Base-by-base conservation (phyloP, 73 alveolate species). In the Stentor roeselii region DNA sequence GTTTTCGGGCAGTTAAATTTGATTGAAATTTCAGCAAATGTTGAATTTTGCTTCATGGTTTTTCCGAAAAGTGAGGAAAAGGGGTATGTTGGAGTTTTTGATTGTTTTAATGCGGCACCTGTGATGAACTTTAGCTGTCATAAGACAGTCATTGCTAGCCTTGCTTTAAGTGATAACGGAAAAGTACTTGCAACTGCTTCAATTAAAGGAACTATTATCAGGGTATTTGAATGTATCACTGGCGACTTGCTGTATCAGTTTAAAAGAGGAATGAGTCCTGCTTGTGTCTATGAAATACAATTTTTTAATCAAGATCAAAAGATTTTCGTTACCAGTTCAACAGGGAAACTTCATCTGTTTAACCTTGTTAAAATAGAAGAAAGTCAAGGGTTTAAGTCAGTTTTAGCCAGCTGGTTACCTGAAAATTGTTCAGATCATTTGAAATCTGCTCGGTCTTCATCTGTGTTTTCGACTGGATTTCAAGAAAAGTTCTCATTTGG, bases 21-120 rank as follows among this genome's bases (percentile, higher is more conserved):
- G 41, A 74, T 91, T 32, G 93, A 83, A 38, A 86, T 93, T 3
- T 89, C 96, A 3, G 90, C 95, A 4, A 89, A 86, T 41, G 78
- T 82, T 6, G 84, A 80, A 14, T 87, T 78, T 85, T 67, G 80
- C 41, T 93, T 84, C 84, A 75, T 93, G 42, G 87, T 93, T 11
- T 93, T 85, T 78, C 88, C 97, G 27, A 42, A 89, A 2, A 82
- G 93, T 3, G 61, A 84, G 42, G 91, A 93, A 42, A 94, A 89
- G 61, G 98, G 98, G 31, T 78, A 75, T 59, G 88, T 93, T 2
- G 83, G 82, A 59, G 92, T 93, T 4, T 93, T 89, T 92, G 98
- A 93, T 60, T 80, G 95, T 3, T 61, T 86, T 27, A 86, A 86
- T 83, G 82, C 87, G 42, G 86, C 87, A 39, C 90, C n/a, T n/a